Evolutionary conservation across 2,329 filamentous ascomycete genomes (phyloP).

Genomic region (Aspergillus luchuensis): DNA sequence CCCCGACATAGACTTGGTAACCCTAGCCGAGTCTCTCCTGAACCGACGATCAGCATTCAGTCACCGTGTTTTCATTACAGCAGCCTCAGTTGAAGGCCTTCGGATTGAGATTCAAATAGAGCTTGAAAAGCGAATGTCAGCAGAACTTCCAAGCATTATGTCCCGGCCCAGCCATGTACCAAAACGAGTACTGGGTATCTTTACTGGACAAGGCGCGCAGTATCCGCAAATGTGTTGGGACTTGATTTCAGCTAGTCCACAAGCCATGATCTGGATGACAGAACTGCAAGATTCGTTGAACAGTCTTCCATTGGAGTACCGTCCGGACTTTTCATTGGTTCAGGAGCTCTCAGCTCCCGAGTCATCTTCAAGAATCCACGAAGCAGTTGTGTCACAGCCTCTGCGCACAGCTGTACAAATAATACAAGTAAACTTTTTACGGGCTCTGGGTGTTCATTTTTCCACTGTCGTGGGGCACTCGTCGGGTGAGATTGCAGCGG

Average conservation of each 20-base stretch:
- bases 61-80: neutral
- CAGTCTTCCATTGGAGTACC: conserved; percentile 23
- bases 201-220: conserved; percentile 38
- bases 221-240: conserved; percentile 34
- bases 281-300: conserved; percentile 18
- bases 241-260: conserved; percentile 17
- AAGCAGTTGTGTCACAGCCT: conserved; percentile 27
- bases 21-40: neutral
- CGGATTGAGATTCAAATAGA: neutral
- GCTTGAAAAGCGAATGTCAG: neutral
- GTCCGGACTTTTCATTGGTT: conserved; percentile 25
- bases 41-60: neutral
- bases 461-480: conserved; percentile 49
- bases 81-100: neutral
- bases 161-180: neutral
- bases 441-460: conserved; percentile 32
- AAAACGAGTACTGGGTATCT: conserved; percentile 26
- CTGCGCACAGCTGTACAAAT: conserved; percentile 26
- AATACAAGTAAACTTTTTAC: conserved; percentile 22
- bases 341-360: conserved; percentile 23
- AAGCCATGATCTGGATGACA: conserved; percentile 20
- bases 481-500: conserved; percentile 53
- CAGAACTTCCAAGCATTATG: neutral
- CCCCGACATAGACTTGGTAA: neutral
- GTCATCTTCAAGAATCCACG: conserved; percentile 21